Evolutionary conservation across 2,329 filamentous ascomycete species (phyloP), one percentile per base, ranked within the genome.

Genomic region (Incumbomyces lentus): DNA sequence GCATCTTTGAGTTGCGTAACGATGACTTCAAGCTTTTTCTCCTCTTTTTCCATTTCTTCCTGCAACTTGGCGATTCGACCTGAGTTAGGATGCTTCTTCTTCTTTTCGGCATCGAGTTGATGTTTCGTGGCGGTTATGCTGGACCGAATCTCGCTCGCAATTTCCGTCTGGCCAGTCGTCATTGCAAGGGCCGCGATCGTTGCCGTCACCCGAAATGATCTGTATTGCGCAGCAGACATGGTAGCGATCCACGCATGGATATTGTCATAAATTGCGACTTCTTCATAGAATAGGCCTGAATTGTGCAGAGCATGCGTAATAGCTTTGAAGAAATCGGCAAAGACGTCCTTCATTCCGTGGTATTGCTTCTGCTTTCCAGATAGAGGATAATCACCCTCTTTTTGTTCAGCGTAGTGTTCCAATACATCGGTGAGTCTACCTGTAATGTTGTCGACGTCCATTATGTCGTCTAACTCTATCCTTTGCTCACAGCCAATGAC

Each of bases 141-240:
- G 37, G 81, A 75, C 40, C 84, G 79, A 22, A 92, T 74, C 29
- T 81, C 78, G 45, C 77, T 77, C 10, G 84, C 84, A 30, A 90
- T 73, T 39, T 78, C 73, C 52, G 87, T 89, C 19, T 96, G 71
- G 1, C 85, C 79, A 30, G 79, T 86, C 47, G 86, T 82, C 53
- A 95, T 82, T 13, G 86, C 76, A 30, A 96, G 70, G 1, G 86
- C 82, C 18, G 90, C 82, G 0, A 92, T 82, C 1, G 90, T 95
- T 1, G 89, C 85, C 0, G 92, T 98, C 65, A 98, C 92, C 53
- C 92, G 79, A 66, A 98, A 95, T 1, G 92, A 88, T 46, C 92
- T 81, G 51, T 90, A 81, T 3, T 80, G 76, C 0, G 88, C 89
- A 3, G 87, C 92, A 2, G 90, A 92, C 83, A 98, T 86, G 49